phyloP scores from a whole-genome alignment of 2,329 filamentous ascomycete genomes.

The Pseudogymnoascus sp. region DNA sequence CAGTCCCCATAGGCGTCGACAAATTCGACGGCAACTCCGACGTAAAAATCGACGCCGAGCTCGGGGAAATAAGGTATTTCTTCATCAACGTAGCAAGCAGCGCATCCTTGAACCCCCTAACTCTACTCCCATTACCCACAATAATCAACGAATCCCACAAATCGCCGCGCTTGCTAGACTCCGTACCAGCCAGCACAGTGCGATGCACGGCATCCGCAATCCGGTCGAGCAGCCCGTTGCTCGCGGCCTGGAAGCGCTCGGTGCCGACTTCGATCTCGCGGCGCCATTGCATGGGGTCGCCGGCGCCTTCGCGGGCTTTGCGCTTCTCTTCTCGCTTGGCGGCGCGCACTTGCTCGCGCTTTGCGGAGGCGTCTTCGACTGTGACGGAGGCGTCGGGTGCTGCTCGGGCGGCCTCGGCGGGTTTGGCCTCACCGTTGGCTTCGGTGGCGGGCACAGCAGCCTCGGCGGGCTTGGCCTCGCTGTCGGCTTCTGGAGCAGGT shows the following conservation, averaged over 20 bases:
- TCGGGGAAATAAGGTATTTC: conserved; percentile 85
- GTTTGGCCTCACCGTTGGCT: not conserved
- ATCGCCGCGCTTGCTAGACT: conserved; percentile 72
- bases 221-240: conserved; percentile 66
- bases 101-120: conserved; percentile 77
- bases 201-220: conserved; percentile 79
- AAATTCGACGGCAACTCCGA: conserved; percentile 92
- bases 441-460: conserved; percentile 9
- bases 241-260: conserved; percentile 63
- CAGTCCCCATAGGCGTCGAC: conserved; percentile 82
- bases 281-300: conserved; percentile 45
- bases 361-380: conserved; percentile 18
- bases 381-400: conserved; percentile 11
- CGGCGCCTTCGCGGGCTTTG: conserved; percentile 22
- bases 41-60: conserved; percentile 91
- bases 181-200: conserved; percentile 72
- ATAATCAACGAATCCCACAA: conserved; percentile 92
- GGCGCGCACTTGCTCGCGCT: conserved; percentile 20
- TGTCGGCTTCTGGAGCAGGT: conserved; percentile 7
- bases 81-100: conserved; percentile 69
- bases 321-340: conserved; percentile 24
- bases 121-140: conserved; percentile 72
- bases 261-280: conserved; percentile 67
- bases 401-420: conserved; percentile 8
- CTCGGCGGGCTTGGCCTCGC: conserved; percentile 13